A percentile compares a stretch with the other conserved stretches of the same genome.
Conservation (phyloP, 768 basidiomycete species). For the Hemileccinum rubropunctum region DNA sequence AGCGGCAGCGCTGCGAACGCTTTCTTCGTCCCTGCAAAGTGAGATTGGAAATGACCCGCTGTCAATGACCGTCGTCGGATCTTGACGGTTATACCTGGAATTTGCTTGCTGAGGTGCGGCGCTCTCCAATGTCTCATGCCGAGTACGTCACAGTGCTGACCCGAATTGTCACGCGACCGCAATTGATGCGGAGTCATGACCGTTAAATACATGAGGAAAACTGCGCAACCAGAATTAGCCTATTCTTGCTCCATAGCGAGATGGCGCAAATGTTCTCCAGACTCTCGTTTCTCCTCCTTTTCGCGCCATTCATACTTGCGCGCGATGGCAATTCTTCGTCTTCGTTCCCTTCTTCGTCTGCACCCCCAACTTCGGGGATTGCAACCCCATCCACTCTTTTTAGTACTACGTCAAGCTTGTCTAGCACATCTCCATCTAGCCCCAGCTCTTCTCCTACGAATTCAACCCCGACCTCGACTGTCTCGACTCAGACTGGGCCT, state of each 20-base stretch:
- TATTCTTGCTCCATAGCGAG: not conserved
- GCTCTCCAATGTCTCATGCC: no score
- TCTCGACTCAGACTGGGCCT: slow-evolving; percentile 20
- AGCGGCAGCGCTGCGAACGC: no score
- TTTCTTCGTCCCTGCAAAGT: no score
- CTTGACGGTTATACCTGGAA: no score
- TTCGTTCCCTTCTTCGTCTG: not conserved
- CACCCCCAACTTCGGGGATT: not conserved
- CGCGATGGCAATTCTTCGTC: not conserved
- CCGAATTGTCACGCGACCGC: no score
- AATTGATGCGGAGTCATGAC: not conserved
- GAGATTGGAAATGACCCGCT: no score
- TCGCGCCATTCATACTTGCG: slow-evolving; percentile 4
- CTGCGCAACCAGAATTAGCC: not conserved
- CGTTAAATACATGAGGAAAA: not conserved
- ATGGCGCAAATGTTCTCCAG: slow-evolving; percentile 18
- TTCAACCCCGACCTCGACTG: slow-evolving; percentile 3
- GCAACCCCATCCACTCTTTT: not conserved
- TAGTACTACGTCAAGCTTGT: not conserved
- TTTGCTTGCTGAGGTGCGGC: no score
- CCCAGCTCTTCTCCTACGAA: slow-evolving; percentile 9
- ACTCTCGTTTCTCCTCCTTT: slow-evolving; percentile 16
- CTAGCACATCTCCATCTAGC: slow-evolving; percentile 4
- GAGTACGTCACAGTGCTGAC: no score
- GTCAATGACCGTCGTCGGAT: no score